Percentiles rank a stretch among this genome's conserved stretches.
Conservation (phyloP, 441 rosid genomes). For the Breynia disticha region DNA sequence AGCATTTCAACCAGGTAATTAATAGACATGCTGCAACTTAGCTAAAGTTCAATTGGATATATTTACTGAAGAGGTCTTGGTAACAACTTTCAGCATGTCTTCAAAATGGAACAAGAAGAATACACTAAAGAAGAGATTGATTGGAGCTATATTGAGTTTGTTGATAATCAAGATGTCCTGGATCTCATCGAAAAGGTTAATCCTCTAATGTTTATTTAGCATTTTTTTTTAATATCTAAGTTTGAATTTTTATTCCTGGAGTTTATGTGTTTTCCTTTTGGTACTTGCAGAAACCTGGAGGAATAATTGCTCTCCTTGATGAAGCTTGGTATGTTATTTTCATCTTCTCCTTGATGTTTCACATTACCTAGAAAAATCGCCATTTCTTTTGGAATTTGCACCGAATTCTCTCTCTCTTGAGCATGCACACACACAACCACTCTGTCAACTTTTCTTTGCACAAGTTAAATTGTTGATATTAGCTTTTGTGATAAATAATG, state of each 20-base stretch:
- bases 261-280: conserved; percentile 4
- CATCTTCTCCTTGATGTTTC: neutral
- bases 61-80: conserved; percentile 14
- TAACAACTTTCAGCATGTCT: conserved; percentile 66
- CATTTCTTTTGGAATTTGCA: too few species aligned
- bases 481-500: conserved; percentile 7
- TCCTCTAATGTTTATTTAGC: neutral
- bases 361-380: neutral
- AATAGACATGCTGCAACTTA: conserved; percentile 9
- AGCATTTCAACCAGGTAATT: conserved; percentile 92
- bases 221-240: neutral
- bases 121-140: conserved; percentile 88
- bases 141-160: conserved; percentile 99
- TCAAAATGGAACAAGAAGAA: conserved; percentile 99
- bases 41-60: conserved; percentile 1
- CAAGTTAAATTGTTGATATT: conserved; percentile 1
- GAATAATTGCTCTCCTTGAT: conserved; percentile 88
- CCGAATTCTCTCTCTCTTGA: too few species aligned
- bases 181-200: conserved; percentile 93
- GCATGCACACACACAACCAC: neutral
- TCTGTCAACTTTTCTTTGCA: neutral
- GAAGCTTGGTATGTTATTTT: conserved; percentile 78
- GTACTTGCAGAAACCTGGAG: conserved; percentile 85
- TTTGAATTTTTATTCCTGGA: neutral
- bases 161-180: conserved; percentile 94